Conservation (phyloP, 2,329 filamentous ascomycete genomes). For the Nectriaceae sp. region DNA sequence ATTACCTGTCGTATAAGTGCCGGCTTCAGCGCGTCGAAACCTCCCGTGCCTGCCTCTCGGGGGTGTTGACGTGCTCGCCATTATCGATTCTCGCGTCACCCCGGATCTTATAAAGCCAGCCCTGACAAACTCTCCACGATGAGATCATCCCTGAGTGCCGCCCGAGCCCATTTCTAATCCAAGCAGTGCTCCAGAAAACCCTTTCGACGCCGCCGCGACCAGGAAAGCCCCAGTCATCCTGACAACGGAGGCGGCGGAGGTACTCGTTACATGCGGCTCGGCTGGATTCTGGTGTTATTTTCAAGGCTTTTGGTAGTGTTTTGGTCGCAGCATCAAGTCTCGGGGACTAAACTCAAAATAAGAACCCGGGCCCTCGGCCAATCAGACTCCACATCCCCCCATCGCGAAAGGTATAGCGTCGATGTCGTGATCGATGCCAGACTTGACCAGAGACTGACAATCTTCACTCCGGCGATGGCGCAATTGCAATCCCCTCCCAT, state of each 20-base stretch:
- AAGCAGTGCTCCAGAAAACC: slow-evolving; percentile 3
- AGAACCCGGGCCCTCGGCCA: slow-evolving; percentile 29
- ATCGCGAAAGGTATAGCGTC: slow-evolving; percentile 53
- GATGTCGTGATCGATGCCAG: slow-evolving; percentile 53
- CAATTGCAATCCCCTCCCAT: slow-evolving; percentile 35
- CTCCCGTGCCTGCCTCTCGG: too few relatives aligned
- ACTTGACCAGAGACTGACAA: slow-evolving; percentile 30
- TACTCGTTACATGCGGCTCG: slow-evolving; percentile 28
- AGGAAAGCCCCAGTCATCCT: slow-evolving; percentile 1
- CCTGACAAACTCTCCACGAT: slow-evolving; percentile 10
- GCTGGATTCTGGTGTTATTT: slow-evolving; percentile 23
- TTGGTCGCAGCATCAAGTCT: slow-evolving; percentile 20
- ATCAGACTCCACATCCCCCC: slow-evolving; percentile 35
- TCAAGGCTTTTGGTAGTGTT: slow-evolving; percentile 9
- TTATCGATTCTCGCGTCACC: slow-evolving; percentile 9
- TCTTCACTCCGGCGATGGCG: slow-evolving; percentile 38
- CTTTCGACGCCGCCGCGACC: slow-evolving; percentile 2
- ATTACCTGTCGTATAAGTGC: slow-evolving; percentile 14
- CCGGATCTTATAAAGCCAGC: slow-evolving; percentile 8
- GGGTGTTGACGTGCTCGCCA: background rate
- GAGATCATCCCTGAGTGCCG: slow-evolving; percentile 17
- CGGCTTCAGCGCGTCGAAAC: too few relatives aligned
- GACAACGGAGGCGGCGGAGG: slow-evolving; percentile 3
- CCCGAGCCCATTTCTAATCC: slow-evolving; percentile 15
- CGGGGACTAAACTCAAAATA: slow-evolving; percentile 18